phyloP scores from a whole-genome alignment of 1,284 basidiomycete genomes.

The Ustanciosporium gigantosporum region DNA sequence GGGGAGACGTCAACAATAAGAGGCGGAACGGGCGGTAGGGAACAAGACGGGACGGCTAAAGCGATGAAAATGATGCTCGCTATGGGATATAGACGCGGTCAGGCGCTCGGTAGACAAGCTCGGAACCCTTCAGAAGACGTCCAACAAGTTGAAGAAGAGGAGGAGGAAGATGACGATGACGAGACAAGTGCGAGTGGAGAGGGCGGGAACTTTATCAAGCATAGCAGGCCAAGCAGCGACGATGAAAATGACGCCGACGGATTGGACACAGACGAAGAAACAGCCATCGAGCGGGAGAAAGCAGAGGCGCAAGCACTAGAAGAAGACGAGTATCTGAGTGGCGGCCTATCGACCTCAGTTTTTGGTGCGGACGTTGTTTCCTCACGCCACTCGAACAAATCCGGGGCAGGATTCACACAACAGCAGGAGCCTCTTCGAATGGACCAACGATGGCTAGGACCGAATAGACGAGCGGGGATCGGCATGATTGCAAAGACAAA shows the following conservation, averaged over 20 bases:
- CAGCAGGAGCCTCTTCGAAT: slow-evolving; percentile 21
- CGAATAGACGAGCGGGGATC: slow-evolving; percentile 14
- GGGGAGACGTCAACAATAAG: too few relatives aligned
- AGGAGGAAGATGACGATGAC: slow-evolving; percentile 1
- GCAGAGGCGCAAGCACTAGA: slow-evolving; percentile 5
- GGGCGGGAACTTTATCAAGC: too few relatives aligned
- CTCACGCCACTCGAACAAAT: too few relatives aligned
- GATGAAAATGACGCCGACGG: background rate
- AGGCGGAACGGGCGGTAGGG: too few relatives aligned
- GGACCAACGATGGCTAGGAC: slow-evolving; percentile 40
- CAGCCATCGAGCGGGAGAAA: background rate
- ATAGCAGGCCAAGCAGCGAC: background rate
- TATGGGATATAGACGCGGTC: slow-evolving; percentile 41
- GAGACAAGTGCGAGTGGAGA: background rate
- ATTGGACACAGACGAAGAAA: slow-evolving; percentile 21
- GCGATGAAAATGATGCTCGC: slow-evolving; percentile 50
- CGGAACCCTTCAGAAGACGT: slow-evolving; percentile 4
- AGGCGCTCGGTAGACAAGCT: slow-evolving; percentile 13
- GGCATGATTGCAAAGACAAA: slow-evolving; percentile 15
- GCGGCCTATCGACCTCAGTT: slow-evolving; percentile 2
- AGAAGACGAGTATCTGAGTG: slow-evolving; percentile 26
- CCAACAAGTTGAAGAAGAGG: slow-evolving; percentile 14
- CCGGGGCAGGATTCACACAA: too few relatives aligned
- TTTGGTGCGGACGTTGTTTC: too few relatives aligned
- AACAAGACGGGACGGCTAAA: slow-evolving; percentile 22